These are phyloP conservation scores for Pythium phragmiticola DNA, from an alignment of 352 stramenopile species.

Conservation along the genomic window DNA sequence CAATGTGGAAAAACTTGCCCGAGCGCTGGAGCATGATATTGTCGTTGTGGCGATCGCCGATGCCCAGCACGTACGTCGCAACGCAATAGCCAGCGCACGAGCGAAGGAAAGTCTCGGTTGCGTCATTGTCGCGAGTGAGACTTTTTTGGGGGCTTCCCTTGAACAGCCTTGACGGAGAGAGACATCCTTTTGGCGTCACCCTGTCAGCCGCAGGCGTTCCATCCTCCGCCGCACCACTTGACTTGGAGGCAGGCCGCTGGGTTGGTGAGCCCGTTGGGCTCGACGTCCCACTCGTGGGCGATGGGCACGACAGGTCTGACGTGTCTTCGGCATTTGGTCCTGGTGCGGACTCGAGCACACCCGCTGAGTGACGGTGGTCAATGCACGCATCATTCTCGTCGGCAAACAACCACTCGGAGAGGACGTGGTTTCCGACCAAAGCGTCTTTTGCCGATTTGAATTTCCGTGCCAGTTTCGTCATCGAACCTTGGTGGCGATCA, in stretches of 20 bases:
- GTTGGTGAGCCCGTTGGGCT: conserved; percentile 9
- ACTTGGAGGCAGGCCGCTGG: background rate
- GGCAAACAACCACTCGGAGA: conserved; percentile 76
- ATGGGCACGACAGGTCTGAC: background rate
- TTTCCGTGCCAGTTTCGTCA: conserved; percentile 64
- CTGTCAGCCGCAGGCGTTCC: background rate
- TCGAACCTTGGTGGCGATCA: conserved; percentile 55
- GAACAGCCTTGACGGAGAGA: conserved; percentile 41
- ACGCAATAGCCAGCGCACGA: conserved; percentile 93
- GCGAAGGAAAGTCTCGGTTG: conserved; percentile 86
- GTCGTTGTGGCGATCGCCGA: conserved; percentile 94
- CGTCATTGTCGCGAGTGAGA: conserved; percentile 41
- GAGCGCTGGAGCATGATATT: conserved; percentile 95
- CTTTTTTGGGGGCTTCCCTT: conserved; percentile 31
- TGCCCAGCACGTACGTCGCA: conserved; percentile 91
- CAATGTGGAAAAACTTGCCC: conserved; percentile 96
- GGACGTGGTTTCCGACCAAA: conserved; percentile 51
- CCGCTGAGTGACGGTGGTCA: background rate
- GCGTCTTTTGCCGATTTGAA: conserved; percentile 69
- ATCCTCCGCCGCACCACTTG: background rate
- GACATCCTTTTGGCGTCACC: conserved; percentile 35
- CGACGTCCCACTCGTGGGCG: background rate
- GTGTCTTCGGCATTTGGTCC: background rate
- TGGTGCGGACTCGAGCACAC: background rate
- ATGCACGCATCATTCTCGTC: conserved; percentile 1